Evolutionary conservation across 1,284 basidiomycete genomes (phyloP).

Genomic region (Gomphus bonarii): DNA sequence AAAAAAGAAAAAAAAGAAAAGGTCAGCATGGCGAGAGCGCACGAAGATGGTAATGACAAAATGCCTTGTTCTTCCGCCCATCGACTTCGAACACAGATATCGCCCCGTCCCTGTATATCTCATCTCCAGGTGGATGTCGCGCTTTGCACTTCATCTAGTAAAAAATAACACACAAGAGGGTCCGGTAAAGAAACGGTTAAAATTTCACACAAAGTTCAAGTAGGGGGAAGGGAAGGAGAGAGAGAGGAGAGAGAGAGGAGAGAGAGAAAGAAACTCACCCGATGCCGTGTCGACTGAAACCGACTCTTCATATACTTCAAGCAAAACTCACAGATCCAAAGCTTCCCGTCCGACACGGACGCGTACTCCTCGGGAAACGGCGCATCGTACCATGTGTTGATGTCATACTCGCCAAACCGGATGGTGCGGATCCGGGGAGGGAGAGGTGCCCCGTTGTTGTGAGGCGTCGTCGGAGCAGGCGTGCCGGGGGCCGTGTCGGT

Average conservation of each 20-base stretch:
- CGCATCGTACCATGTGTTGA: constrained; percentile 98
- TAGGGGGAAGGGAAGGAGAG: too few species aligned
- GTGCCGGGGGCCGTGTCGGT: constrained; percentile 18
- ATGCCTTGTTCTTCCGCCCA: constrained; percentile 91
- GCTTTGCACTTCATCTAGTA: constrained; percentile 87
- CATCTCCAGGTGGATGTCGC: constrained; percentile 93
- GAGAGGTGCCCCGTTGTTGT: constrained; percentile 23
- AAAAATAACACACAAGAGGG: too few species aligned
- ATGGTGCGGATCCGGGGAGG: constrained; percentile 74
- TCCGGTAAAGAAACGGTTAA: too few species aligned
- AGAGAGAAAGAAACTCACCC: too few species aligned
- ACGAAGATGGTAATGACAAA: too few species aligned
- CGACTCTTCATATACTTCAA: constrained; percentile 97
- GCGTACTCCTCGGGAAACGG: constrained; percentile 99
- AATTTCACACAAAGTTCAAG: too few species aligned
- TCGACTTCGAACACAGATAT: constrained; percentile 98
- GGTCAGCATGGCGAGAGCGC: constrained; percentile 7
- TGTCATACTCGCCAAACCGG: constrained; percentile 90
- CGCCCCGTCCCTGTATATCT: constrained; percentile 87
- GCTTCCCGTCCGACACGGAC: constrained; percentile 80
- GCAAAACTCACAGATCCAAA: constrained; percentile 98
- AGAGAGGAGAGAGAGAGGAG: too few species aligned
- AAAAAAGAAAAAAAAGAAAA: neutral
- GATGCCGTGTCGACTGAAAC: constrained; percentile 82
- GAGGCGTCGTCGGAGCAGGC: constrained; percentile 16